A percentile compares a stretch with the other conserved stretches of the same genome.
phyloP scores from a whole-genome alignment of 2,329 filamentous ascomycete species.

The Pestalotiopsis sp. region DNA sequence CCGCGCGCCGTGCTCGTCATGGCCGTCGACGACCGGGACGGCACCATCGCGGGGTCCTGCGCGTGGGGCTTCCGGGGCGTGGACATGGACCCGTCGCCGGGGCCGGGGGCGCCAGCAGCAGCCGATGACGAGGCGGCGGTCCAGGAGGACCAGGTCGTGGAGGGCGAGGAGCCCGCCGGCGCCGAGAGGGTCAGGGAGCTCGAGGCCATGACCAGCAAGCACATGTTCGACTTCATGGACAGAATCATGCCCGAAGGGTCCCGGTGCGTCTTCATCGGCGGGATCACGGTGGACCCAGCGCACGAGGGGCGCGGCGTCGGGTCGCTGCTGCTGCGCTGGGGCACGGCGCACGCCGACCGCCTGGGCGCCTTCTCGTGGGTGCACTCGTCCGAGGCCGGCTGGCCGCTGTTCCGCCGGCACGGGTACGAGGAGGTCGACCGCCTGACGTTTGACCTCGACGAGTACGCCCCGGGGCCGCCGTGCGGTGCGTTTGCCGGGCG shows the following conservation, averaged over 20 bases:
- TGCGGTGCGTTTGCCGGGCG: slow-evolving; percentile 2
- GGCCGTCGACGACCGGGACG: slow-evolving; percentile 31
- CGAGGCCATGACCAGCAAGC: slow-evolving; percentile 29
- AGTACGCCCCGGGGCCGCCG: slow-evolving; percentile 10
- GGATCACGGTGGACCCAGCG: slow-evolving; percentile 32
- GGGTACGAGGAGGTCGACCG: slow-evolving; percentile 23
- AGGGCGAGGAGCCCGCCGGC: slow-evolving; percentile 19
- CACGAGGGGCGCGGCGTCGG: slow-evolving; percentile 36
- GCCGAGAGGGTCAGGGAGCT: slow-evolving; percentile 28
- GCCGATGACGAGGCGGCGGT: slow-evolving; percentile 15
- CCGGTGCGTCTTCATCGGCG: slow-evolving; percentile 37
- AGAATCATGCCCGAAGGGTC: slow-evolving; percentile 27
- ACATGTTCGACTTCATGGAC: slow-evolving; percentile 30
- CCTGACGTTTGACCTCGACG: slow-evolving; percentile 13
- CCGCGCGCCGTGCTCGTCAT: slow-evolving; percentile 31
- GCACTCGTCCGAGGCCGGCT: slow-evolving; percentile 35
- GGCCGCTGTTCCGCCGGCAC: slow-evolving; percentile 30
- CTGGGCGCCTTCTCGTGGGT: slow-evolving; percentile 35
- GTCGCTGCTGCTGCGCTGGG: slow-evolving; percentile 33
- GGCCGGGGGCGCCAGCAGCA: background rate
- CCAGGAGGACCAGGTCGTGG: background rate
- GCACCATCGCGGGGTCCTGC: slow-evolving; percentile 33
- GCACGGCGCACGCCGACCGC: slow-evolving; percentile 31
- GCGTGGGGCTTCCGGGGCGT: slow-evolving; percentile 36
- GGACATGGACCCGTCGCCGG: slow-evolving; percentile 19